Conservation (phyloP, 2,329 filamentous ascomycete species). For the Myriosclerotinia curreyana region DNA sequence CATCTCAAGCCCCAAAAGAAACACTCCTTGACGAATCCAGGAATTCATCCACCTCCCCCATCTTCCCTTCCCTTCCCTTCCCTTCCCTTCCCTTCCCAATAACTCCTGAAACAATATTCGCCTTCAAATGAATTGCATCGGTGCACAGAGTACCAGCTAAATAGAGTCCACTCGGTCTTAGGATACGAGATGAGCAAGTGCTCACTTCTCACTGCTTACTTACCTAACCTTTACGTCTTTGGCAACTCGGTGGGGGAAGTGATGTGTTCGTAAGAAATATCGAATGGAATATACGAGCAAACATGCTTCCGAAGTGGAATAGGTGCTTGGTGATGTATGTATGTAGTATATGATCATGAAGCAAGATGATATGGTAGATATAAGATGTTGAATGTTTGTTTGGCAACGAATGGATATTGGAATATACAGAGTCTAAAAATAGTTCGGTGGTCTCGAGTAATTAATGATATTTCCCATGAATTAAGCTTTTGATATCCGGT, state of each 20-base stretch:
- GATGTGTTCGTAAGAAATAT: not conserved
- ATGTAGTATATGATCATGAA: not conserved
- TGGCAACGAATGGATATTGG: not conserved
- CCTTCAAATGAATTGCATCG: not conserved
- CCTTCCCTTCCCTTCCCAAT: too few relatives aligned
- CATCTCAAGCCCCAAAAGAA: not conserved
- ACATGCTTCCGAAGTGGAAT: too few relatives aligned
- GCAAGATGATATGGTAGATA: not conserved
- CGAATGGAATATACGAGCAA: too few relatives aligned
- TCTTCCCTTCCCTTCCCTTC: too few relatives aligned
- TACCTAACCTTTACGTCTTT: not conserved
- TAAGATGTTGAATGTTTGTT: not conserved
- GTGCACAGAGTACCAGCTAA: not conserved
- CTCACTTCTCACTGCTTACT: not conserved
- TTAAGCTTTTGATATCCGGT: not conserved
- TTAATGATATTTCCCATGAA: not conserved
- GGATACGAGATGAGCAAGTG: not conserved
- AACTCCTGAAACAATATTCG: not conserved
- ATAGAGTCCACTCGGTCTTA: not conserved
- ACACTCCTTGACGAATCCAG: not conserved
- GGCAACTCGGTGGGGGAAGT: not conserved
- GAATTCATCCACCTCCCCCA: not conserved
- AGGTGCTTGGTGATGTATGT: not conserved
- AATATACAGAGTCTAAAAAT: not conserved
- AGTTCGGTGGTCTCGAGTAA: not conserved